Conservation (phyloP, 345 rosid genomes). For the Acer campestre region DNA sequence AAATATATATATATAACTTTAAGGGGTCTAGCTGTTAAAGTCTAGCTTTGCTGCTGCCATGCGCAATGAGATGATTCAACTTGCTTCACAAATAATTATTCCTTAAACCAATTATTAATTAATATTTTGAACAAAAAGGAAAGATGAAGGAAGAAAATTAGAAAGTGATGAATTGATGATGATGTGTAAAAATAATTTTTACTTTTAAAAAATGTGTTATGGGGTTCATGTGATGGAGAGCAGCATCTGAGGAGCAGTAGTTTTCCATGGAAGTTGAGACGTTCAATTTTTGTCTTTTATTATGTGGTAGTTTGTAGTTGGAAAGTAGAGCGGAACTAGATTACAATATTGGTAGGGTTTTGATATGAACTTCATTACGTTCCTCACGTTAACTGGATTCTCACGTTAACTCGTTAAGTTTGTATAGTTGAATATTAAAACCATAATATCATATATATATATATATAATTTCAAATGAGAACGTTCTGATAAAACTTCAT, state of each 20-base stretch:
- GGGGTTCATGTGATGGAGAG: constrained; percentile 6
- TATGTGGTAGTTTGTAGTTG: background rate
- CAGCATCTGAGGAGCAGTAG: background rate
- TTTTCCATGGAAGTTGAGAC: background rate
- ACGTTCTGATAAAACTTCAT: too few species aligned
- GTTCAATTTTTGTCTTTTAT: constrained; percentile 1
- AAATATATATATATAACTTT: too few species aligned
- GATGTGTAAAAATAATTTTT: background rate
- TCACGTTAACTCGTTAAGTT: too few species aligned
- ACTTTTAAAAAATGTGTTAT: background rate
- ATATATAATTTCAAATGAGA: too few species aligned
- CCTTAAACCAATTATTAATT: background rate
- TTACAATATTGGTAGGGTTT: too few species aligned
- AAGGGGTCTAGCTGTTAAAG: background rate
- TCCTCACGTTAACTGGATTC: too few species aligned
- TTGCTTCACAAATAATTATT: background rate
- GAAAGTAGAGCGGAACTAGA: too few species aligned
- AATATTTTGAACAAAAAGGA: background rate
- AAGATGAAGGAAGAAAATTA: background rate
- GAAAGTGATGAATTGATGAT: background rate
- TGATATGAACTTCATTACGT: too few species aligned
- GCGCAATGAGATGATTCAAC: background rate
- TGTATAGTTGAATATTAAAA: too few species aligned
- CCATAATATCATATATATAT: too few species aligned
- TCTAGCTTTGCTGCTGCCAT: too few species aligned